Evolutionary conservation across 768 basidiomycete genomes (phyloP).

Genomic region (Lactarius akahatsu): DNA sequence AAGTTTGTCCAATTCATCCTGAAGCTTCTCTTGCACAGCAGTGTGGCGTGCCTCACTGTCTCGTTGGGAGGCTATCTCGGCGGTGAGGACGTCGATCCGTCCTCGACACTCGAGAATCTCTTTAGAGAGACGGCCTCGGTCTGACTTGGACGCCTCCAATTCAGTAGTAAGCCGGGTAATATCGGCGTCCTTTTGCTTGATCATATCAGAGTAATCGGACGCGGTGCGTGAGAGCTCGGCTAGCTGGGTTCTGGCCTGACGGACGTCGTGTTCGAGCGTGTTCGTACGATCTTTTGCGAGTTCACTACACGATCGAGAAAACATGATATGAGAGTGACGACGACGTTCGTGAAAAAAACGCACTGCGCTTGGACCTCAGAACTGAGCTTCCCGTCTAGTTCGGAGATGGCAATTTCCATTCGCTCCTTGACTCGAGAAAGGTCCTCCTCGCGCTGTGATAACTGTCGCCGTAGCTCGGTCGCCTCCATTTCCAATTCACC

Average conservation of each 20-base stretch:
- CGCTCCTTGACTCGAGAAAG: conserved; percentile 71
- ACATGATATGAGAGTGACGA: neutral
- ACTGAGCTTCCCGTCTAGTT: conserved; percentile 71
- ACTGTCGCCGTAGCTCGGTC: conserved; percentile 68
- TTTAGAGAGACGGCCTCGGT: conserved; percentile 53
- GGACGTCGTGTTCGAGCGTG: conserved; percentile 62
- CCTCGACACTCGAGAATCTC: conserved; percentile 69
- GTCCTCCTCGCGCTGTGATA: conserved; percentile 79
- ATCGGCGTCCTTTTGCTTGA: conserved; percentile 76
- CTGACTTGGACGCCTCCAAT: conserved; percentile 51
- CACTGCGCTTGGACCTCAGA: conserved; percentile 65
- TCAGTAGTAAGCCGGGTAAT: conserved; percentile 55
- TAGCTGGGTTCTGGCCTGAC: conserved; percentile 73
- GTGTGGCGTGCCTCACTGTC: conserved; percentile 51
- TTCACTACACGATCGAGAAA: conserved; percentile 49
- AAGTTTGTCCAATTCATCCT: conserved; percentile 83
- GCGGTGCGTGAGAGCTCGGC: conserved; percentile 74
- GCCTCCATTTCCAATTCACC: conserved; percentile 62
- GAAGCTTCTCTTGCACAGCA: conserved; percentile 56
- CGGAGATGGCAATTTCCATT: conserved; percentile 59
- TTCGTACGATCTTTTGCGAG: conserved; percentile 57
- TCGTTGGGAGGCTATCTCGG: conserved; percentile 60
- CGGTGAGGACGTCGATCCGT: conserved; percentile 62
- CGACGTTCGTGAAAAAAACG: conserved; percentile 30
- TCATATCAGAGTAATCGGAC: conserved; percentile 70